These are phyloP conservation scores for Neurospora crassa DNA, from an alignment of 2,329 filamentous ascomycete species.

Conservation along the genomic window DNA sequence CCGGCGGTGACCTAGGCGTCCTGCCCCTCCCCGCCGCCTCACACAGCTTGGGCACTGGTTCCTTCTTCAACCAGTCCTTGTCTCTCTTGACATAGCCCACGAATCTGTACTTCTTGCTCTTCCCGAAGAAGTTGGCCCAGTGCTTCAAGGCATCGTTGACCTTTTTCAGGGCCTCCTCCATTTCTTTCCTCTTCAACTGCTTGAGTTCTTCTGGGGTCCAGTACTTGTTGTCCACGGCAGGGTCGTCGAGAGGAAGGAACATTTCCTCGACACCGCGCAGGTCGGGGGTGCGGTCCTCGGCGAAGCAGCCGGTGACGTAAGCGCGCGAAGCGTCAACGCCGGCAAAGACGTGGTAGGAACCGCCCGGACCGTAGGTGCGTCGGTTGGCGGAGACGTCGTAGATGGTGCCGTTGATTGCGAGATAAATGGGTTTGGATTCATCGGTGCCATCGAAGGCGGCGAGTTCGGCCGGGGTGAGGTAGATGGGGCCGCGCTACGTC, in stretches of 20 bases:
- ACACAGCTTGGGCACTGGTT: conserved; percentile 55
- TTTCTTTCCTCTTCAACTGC: conserved; percentile 50
- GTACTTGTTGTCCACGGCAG: conserved; percentile 45
- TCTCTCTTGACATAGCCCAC: conserved; percentile 65
- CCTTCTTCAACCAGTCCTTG: conserved; percentile 50
- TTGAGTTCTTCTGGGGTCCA: conserved; percentile 46
- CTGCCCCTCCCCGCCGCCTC: conserved; percentile 53
- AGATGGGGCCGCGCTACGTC: conserved; percentile 45
- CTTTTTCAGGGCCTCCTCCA: conserved; percentile 51
- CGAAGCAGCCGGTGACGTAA: conserved; percentile 90
- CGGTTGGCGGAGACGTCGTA: conserved; percentile 69
- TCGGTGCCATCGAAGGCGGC: conserved; percentile 68
- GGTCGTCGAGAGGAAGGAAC: conserved; percentile 59
- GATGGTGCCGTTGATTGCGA: conserved; percentile 81
- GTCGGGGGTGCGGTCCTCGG: conserved; percentile 74
- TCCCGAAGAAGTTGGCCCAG: conserved; percentile 77
- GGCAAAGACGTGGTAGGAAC: conserved; percentile 78
- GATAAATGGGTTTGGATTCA: conserved; percentile 67
- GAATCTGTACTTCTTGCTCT: conserved; percentile 69
- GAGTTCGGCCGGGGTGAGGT: conserved; percentile 69
- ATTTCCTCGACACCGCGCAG: conserved; percentile 80
- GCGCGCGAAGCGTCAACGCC: conserved; percentile 79
- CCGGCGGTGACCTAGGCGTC: conserved; percentile 49
- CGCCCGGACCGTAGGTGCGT: conserved; percentile 70
- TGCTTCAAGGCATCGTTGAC: conserved; percentile 61